Evolutionary conservation across 768 basidiomycete species (phyloP), one percentile per base, ranked within the genome.

Genomic region (Leccinum boreale): DNA sequence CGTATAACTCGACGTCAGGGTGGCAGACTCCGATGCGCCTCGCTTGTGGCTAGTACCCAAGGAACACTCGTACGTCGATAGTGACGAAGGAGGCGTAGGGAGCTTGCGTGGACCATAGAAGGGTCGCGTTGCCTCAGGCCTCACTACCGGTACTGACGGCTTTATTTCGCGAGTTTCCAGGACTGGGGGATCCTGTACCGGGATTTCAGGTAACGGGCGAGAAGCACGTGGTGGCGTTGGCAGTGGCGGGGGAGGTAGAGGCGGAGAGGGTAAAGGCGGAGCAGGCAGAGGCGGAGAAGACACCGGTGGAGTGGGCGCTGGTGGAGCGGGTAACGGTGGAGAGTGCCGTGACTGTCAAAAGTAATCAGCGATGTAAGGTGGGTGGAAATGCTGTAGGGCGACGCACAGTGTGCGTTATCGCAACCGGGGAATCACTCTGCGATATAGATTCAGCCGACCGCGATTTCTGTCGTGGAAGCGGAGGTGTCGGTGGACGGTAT

Each of bases 401-500:
- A 64, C 62, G 57, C 65, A 62, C 73, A 55, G 39, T 70, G 26
- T 67, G 64, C 42, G 64, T 67, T 62, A 58, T 58, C 58, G 62
- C 65, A 52, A 62, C 67, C 44, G 64, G 70, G 55, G 62, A 77
- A 19, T 74, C 67, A 60, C 49, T 66, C 70, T 63, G 79, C 70
- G 66, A 65, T 48, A 57, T 0, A 31, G 63, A 62, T 39, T 70
- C 71, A 14, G 54, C 50, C n/a, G 67, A 69, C 49, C 68, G 71
- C 29, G 67, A 72, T 65, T 73, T 74, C 62, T 73, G 75, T 47
- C 73, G 70, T 33, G 75, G 77, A 24, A 83, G 69, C 26, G 83
- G 83, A 3, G 83, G 83, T 1, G 83, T 85, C 5, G 83, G 83
- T 46, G 83, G 82, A n/a, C 83, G 78, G 66, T 82, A 85, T 33